These are phyloP conservation scores for Euphorbia schlechtendalii DNA, from an alignment of 441 rosid species.

Conservation along the genomic window DNA sequence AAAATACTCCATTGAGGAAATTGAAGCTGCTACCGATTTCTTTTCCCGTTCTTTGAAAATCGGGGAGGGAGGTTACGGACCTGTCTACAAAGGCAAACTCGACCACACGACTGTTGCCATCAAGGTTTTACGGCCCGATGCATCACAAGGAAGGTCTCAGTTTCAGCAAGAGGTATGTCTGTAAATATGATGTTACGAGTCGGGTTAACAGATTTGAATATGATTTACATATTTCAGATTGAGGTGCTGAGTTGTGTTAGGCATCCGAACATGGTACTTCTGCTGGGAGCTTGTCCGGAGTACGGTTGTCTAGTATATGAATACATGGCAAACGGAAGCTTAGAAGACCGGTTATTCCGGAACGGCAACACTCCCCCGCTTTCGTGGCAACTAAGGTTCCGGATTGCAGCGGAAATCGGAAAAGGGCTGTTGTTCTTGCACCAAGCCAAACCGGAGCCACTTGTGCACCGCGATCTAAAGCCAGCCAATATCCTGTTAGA, in stretches of 20 bases:
- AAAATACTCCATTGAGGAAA: slow-evolving; percentile 56
- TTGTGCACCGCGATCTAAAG: slow-evolving; percentile 33
- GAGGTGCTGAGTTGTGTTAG: slow-evolving; percentile 64
- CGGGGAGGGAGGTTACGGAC: slow-evolving; percentile 92
- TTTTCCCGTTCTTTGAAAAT: slow-evolving; percentile 47
- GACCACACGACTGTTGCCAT: slow-evolving; percentile 65
- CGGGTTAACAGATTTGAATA: no score
- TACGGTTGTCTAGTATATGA: slow-evolving; percentile 73
- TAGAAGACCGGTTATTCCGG: slow-evolving; percentile 57
- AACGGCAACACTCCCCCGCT: slow-evolving; percentile 40
- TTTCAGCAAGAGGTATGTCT: slow-evolving; percentile 55
- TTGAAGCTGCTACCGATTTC: slow-evolving; percentile 51
- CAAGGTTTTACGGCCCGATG: slow-evolving; percentile 73
- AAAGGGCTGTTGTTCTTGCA: slow-evolving; percentile 71
- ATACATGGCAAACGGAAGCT: slow-evolving; percentile 80
- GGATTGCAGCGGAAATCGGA: slow-evolving; percentile 66
- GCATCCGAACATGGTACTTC: slow-evolving; percentile 81
- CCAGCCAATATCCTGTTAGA: slow-evolving; percentile 75
- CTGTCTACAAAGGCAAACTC: slow-evolving; percentile 50
- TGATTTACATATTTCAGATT: slow-evolving; percentile 27
- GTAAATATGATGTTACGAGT: neutral
- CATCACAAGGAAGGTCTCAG: slow-evolving; percentile 64
- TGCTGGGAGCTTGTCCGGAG: slow-evolving; percentile 71
- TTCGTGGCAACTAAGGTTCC: slow-evolving; percentile 59
- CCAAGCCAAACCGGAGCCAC: slow-evolving; percentile 66